These are phyloP conservation scores for Colletotrichum graminicola DNA, from an alignment of 2,329 filamentous ascomycete species.

Conservation along the genomic window DNA sequence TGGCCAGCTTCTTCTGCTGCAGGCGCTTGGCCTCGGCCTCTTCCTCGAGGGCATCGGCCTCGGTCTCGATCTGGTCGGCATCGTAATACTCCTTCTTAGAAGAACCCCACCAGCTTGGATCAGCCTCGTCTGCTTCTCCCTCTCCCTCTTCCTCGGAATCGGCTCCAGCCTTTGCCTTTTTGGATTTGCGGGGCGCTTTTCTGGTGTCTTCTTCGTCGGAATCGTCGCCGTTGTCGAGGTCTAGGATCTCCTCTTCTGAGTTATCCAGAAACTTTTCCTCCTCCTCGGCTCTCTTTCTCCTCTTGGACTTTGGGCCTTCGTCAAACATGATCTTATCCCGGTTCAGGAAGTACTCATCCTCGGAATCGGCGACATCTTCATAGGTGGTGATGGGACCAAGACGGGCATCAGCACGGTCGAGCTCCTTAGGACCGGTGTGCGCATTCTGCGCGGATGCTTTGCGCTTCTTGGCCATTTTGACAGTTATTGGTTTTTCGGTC, in stretches of 20 bases:
- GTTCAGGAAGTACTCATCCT: constrained; percentile 92
- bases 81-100: constrained; percentile 94
- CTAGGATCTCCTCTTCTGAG: constrained; percentile 73
- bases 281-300: constrained; percentile 76
- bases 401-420: constrained; percentile 70
- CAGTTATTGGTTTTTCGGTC: not conserved
- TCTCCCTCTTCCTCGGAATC: constrained; percentile 56
- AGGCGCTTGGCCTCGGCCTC: constrained; percentile 89
- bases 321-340: constrained; percentile 89
- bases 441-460: constrained; percentile 70
- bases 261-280: constrained; percentile 71
- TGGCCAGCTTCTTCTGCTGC: constrained; percentile 89
- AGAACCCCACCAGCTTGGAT: constrained; percentile 84
- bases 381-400: constrained; percentile 73
- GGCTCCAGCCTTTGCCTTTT: constrained; percentile 51
- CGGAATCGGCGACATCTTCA: constrained; percentile 91
- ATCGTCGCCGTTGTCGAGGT: constrained; percentile 57
- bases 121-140: constrained; percentile 67
- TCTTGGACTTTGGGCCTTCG: constrained; percentile 83
- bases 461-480: constrained; percentile 74
- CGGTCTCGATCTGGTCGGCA: constrained; percentile 78
- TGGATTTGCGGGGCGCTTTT: constrained; percentile 46
- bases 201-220: constrained; percentile 53
- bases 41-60: constrained; percentile 84
- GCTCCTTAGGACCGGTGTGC: constrained; percentile 65